Evolutionary conservation across 2,329 filamentous ascomycete species (phyloP).

Genomic region (Claviceps sp.): DNA sequence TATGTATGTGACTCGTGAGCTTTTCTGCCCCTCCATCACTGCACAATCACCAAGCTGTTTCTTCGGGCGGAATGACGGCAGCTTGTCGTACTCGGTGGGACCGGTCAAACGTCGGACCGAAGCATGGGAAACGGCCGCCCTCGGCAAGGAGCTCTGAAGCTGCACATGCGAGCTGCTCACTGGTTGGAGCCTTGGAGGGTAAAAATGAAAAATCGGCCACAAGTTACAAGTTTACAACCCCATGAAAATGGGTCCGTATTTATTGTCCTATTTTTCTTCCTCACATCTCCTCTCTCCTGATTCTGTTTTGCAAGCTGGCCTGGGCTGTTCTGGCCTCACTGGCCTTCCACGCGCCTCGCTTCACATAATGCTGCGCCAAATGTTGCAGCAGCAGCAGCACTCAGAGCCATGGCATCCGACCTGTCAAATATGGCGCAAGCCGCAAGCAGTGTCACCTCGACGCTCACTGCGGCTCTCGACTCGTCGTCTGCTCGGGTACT

Average conservation of each 20-base stretch:
- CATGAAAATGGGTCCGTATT: constrained; percentile 6
- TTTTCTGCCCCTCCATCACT: constrained; percentile 4
- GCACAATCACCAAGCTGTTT: not conserved
- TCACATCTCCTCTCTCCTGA: constrained; percentile 6
- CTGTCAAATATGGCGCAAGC: constrained; percentile 23
- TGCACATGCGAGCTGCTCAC: not conserved
- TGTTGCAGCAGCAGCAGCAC: constrained; percentile 16
- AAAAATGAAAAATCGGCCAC: constrained; percentile 2
- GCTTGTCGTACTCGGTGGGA: not conserved
- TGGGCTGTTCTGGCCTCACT: constrained; percentile 4
- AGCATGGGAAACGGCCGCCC: not conserved
- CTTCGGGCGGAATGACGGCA: not conserved
- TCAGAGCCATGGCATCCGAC: constrained; percentile 28
- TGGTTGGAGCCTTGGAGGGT: not conserved
- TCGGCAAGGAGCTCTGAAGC: not conserved
- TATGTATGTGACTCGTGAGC: not conserved
- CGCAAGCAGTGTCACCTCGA: constrained; percentile 20
- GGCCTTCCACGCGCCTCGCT: constrained; percentile 11
- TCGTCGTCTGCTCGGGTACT: constrained; percentile 19
- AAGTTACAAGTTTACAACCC: not conserved
- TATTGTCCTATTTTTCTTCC: not conserved
- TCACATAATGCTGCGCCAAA: constrained; percentile 24
- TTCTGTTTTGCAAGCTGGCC: not conserved
- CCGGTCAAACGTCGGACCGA: not conserved
- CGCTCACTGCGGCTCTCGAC: constrained; percentile 19